phyloP scores from a whole-genome alignment of 78 protist genomes.

The Dictyostelium citrinum region DNA sequence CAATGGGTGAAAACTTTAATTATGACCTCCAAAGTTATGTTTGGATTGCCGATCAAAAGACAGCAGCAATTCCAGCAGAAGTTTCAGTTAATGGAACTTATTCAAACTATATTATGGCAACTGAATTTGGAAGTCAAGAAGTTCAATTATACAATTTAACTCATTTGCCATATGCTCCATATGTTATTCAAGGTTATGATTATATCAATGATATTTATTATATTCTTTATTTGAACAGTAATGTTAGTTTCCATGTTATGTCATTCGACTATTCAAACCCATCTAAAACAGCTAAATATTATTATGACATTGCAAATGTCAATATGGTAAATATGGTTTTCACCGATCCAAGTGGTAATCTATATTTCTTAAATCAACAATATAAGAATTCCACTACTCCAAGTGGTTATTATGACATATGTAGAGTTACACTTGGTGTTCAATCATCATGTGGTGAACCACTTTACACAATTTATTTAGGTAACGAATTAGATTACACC shows the following conservation, averaged over 20 bases:
- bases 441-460: neutral
- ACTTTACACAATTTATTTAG: neutral
- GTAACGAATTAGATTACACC: neutral
- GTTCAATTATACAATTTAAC: neutral
- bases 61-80: neutral
- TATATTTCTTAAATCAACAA: neutral
- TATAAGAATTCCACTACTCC: neutral
- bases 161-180: neutral
- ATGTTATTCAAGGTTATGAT: neutral
- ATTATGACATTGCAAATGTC: neutral
- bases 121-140: neutral
- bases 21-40: neutral
- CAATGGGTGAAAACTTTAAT: neutral
- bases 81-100: neutral
- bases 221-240: neutral
- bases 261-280: neutral
- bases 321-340: neutral
- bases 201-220: neutral
- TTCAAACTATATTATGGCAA: neutral
- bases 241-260: neutral
- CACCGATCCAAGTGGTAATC: neutral
- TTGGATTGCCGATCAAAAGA: neutral
- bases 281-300: neutral
- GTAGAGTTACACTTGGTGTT: neutral
- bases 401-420: neutral